Conservation (phyloP, 345 rosid species). For the Brassica juncea region DNA sequence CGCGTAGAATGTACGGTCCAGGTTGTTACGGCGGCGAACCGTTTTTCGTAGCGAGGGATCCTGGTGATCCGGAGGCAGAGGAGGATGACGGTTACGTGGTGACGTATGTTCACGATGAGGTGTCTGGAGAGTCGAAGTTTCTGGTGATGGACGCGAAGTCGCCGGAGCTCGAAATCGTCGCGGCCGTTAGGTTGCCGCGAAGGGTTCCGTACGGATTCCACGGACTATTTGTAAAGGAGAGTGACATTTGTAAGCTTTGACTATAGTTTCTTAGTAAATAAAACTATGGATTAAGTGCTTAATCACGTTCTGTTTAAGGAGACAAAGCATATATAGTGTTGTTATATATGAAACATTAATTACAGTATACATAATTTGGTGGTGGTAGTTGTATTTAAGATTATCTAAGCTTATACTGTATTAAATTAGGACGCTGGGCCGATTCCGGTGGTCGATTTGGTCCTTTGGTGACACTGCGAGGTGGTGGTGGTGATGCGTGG, state of each 20-base stretch:
- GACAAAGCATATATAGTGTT: background rate
- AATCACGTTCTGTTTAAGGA: constrained; percentile 1
- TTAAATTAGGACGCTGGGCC: too few relatives aligned
- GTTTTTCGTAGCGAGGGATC: constrained; percentile 39
- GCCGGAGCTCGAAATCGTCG: constrained; percentile 42
- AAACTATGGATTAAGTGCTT: background rate
- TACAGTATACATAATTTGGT: constrained; percentile 1
- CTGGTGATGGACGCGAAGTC: constrained; percentile 43
- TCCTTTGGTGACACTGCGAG: too few relatives aligned
- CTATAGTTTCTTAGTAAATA: background rate
- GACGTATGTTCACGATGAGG: constrained; percentile 39
- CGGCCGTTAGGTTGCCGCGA: constrained; percentile 41
- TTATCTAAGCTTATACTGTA: too few relatives aligned
- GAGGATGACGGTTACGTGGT: constrained; percentile 45
- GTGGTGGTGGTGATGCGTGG: too few relatives aligned
- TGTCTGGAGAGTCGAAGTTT: constrained; percentile 37
- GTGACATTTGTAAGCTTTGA: constrained; percentile 35
- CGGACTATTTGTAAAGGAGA: constrained; percentile 39
- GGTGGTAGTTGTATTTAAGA: constrained; percentile 16
- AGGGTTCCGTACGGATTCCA: constrained; percentile 46
- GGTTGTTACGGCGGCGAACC: constrained; percentile 47
- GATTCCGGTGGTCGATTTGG: too few relatives aligned
- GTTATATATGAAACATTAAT: background rate
- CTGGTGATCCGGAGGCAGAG: constrained; percentile 30
- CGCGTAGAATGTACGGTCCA: constrained; percentile 36